Evolutionary conservation across 352 stramenopile genomes (phyloP).

Genomic region (Phytophthora citrophthora): DNA sequence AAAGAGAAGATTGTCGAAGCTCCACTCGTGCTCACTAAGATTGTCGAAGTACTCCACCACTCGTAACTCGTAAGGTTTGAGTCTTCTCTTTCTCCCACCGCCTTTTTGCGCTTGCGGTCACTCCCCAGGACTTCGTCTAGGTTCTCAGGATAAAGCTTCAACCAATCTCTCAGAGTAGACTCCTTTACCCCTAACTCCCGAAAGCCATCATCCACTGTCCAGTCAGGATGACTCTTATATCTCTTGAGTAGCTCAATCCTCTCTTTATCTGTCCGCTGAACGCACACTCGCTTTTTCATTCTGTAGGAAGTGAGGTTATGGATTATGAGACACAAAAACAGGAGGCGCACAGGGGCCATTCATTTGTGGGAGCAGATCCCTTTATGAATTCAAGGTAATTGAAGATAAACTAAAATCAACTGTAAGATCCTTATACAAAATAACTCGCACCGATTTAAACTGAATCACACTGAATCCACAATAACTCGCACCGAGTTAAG

Average conservation of each 20-base stretch:
- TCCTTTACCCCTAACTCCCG: not conserved
- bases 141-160: not conserved
- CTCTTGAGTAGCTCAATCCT: not conserved
- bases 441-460: too few species aligned
- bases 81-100: not conserved
- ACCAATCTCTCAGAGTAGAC: not conserved
- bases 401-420: too few species aligned
- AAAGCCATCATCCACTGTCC: not conserved
- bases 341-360: too few species aligned
- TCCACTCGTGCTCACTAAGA: not conserved
- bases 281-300: not conserved
- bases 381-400: too few species aligned
- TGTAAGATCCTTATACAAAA: too few species aligned
- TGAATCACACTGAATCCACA: too few species aligned
- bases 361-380: too few species aligned
- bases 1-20: not conserved
- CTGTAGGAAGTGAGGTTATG: too few species aligned
- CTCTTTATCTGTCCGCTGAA: not conserved
- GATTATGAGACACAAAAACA: too few species aligned
- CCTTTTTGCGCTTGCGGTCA: not conserved
- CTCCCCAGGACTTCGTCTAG: not conserved
- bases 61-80: not conserved
- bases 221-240: too few species aligned
- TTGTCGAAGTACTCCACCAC: not conserved
- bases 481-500: too few species aligned